Base-by-base conservation (phyloP, 306 rosid species). In the Potentilla sterilis region DNA sequence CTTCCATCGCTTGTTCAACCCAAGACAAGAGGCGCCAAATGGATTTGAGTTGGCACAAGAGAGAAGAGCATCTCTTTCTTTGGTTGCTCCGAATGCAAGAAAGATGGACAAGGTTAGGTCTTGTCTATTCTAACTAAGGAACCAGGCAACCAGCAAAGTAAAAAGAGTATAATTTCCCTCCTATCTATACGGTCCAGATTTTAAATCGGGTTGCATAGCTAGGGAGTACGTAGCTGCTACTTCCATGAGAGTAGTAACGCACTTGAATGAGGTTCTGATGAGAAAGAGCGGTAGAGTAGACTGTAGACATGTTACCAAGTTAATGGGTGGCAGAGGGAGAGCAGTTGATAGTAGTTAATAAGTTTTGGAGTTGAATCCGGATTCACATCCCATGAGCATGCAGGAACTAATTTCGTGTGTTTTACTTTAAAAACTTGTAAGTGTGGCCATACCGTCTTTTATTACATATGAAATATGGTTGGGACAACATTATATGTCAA, bases 21-120 rank as follows among this genome's bases (percentile, higher is more conserved):
- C 47, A 75, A 52, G 32, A 55, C 51, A 24, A 52, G 43, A 71
- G 42, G 57, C 67, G 63, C 75, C 76, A 64, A 58, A 37, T 70
- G 64, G 34, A 37, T 52, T 55, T 19, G 54, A 75, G 73, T 32
- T 71, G 84, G 81, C 84, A 80, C 73, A 48, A 71, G 79, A 48
- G 44, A 75, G 47, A 73, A 70, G 41, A 57, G 55, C 43, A 24
- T 57, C 28, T 65, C n/a, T 24, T 78, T 5, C 80, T 32, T 85
- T 65, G 87, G 75, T 79, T 81, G 69, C 28, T 49, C 81, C 83
- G 74, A 38, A 59, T 52, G 41, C 67, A 77, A 76, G 42, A 63
- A 74, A 67, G 67, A 81, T 54, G 47, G 69, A 75, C 86, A 22
- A 87, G 59, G 85, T 41, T 19, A 75, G 77, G 7, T 73, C 83